A percentile compares a stretch with the other conserved stretches of the same genome.
These are phyloP conservation scores for Physaria fendleri DNA, from an alignment of 345 rosid genomes.

Conservation along the genomic window DNA sequence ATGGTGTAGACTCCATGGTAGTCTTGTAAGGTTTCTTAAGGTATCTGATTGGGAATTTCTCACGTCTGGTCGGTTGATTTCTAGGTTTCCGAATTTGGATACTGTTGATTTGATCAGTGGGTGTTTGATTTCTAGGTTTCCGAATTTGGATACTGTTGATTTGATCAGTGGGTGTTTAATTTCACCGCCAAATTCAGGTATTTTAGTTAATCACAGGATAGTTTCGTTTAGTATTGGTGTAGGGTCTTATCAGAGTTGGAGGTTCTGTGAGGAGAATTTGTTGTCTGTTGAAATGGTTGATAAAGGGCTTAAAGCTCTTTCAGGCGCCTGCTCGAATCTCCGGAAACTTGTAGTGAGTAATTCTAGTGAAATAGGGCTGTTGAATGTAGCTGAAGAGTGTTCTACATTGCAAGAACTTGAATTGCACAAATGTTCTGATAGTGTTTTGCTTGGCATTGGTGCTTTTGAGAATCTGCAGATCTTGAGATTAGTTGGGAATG, in stretches of 20 bases:
- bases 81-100: conserved; percentile 66
- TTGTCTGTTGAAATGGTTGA: conserved; percentile 60
- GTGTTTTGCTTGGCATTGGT: conserved; percentile 64
- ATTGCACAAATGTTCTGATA: conserved; percentile 65
- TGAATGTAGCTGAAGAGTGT: conserved; percentile 59
- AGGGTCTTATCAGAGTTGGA: conserved; percentile 30
- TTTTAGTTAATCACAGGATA: conserved; percentile 43
- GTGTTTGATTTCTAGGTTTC: no score
- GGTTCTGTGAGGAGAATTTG: conserved; percentile 41
- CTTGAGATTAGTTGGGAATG: conserved; percentile 57
- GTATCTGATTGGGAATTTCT: conserved; percentile 73
- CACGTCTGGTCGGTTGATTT: no score
- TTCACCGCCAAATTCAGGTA: conserved; percentile 47
- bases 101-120: conserved; percentile 50
- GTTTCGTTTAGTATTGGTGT: conserved; percentile 45
- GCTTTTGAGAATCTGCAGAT: conserved; percentile 82
- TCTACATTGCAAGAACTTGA: conserved; percentile 74
- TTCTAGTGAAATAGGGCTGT: conserved; percentile 67
- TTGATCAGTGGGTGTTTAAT: conserved; percentile 47
- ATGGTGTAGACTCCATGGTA: conserved; percentile 78
- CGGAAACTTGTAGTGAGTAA: conserved; percentile 57
- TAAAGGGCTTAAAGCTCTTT: conserved; percentile 46
- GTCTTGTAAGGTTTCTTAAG: conserved; percentile 52
- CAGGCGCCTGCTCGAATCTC: conserved; percentile 59
- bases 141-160: conserved; percentile 59